A percentile compares a stretch with the other conserved stretches of the same genome.
Evolutionary conservation across 1,139 yeast genomes (phyloP).

Genomic region (Taiozyma onychis): DNA sequence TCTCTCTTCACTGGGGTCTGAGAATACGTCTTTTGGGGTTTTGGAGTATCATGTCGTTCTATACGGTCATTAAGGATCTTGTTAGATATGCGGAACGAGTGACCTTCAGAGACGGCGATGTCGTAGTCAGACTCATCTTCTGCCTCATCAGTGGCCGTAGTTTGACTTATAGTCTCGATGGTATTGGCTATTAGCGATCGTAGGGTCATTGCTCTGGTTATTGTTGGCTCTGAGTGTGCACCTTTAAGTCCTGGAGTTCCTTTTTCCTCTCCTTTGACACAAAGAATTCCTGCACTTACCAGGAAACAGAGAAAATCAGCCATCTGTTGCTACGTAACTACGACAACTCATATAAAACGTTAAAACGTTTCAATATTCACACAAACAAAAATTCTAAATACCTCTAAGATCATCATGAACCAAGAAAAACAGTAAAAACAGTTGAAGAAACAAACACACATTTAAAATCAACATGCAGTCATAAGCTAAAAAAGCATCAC

Average conservation of each 20-base stretch:
- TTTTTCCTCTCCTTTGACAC: neutral
- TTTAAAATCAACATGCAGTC: neutral
- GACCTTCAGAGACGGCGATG: conserved; percentile 3
- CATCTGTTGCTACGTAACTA: neutral
- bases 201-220: neutral
- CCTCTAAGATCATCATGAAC: neutral
- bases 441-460: neutral
- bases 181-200: neutral
- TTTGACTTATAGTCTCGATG: neutral
- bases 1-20: neutral
- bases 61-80: neutral
- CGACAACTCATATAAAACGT: neutral
- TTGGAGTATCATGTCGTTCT: neutral
- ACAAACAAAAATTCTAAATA: neutral
- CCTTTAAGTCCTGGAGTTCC: neutral
- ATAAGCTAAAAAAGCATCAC: neutral
- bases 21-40: neutral
- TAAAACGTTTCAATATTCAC: neutral
- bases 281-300: neutral
- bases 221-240: neutral
- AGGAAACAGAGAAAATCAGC: too few relatives aligned
- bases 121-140: conserved; percentile 13
- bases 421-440: neutral
- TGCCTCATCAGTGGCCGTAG: neutral
- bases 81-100: neutral